Evolutionary conservation across 208 protist species (phyloP), one percentile per base, ranked within the genome.

Genomic region (Trypanosoma melophagium): DNA sequence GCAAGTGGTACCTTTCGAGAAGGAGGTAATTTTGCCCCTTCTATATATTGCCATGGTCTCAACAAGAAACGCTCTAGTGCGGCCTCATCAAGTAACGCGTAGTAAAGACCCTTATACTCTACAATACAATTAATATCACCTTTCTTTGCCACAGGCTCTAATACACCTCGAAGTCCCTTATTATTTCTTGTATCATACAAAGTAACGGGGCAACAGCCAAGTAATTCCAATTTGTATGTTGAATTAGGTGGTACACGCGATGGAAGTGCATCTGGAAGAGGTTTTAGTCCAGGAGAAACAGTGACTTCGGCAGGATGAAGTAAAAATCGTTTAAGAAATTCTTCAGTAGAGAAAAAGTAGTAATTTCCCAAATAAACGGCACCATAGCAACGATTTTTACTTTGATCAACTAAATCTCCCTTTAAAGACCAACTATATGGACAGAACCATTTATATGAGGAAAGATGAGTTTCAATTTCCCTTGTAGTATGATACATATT

Each of bases 181-280:
- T 66, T 67, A 49, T 93, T 77, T 3, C 93, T 88, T 10, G 93
- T 96, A 71, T 94, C 87, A 77, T 92, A 95, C 40, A 97, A 76
- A n/a, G 89, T 60, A 10, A 97, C 93, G 3, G 93, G 93, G 62
- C 93, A 97, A 81, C 89, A 97, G 24, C 90, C 93, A 53, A 80
- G 63, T 13, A 92, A 69, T 60, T 86, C 91, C 42, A 95, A 62
- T 14, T 47, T 19, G 58, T 47, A 75, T 60, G 69, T 45, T 17
- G 19, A 41, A 13, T 31, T 25, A 21, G 25, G 35, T 25, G 22
- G 53, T 14, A 86, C 61, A 16, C 71, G 54, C 7, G 63, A 51
- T 10, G 87, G 87, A 21, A 93, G 47, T 16, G 65, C 44, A 24
- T 60, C 61, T 51, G 91, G 87, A 14, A 93, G 76, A 25, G 86